phyloP scores from a whole-genome alignment of 192 early-diverging fungal genomes.

The Linnemannia zychae region DNA sequence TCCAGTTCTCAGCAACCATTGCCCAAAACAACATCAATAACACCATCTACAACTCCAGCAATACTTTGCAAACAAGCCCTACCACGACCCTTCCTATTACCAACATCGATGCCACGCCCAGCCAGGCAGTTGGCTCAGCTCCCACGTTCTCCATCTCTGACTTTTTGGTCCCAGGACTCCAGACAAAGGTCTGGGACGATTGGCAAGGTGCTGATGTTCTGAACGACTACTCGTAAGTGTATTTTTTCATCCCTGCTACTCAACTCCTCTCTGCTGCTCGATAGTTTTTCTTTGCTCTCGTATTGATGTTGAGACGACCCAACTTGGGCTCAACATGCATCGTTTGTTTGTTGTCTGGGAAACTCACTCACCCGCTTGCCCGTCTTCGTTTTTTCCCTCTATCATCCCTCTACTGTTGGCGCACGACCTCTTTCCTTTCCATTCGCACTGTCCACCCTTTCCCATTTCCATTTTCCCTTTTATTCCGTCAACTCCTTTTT shows the following conservation, averaged over 20 bases:
- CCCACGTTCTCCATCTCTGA: constrained; percentile 51
- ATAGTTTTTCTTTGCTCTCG: neutral
- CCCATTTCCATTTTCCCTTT: constrained; percentile 7
- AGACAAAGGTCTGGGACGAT: constrained; percentile 55
- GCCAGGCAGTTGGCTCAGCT: neutral
- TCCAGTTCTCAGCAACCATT: constrained; percentile 7
- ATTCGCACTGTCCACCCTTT: neutral
- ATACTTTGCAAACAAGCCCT: neutral
- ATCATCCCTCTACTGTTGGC: neutral
- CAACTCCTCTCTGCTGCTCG: neutral
- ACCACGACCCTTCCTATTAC: neutral
- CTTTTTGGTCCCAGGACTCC: constrained; percentile 47
- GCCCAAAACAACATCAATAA: neutral
- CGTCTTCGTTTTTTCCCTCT: neutral
- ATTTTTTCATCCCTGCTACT: neutral
- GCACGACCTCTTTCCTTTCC: neutral
- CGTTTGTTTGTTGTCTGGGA: constrained; percentile 8
- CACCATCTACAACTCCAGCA: constrained; percentile 5
- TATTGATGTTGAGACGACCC: neutral
- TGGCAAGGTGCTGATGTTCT: constrained; percentile 46
- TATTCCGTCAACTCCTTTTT: neutral
- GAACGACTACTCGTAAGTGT: constrained; percentile 43
- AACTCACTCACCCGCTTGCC: constrained; percentile 23
- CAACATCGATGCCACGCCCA: constrained; percentile 1
- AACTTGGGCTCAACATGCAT: neutral